phyloP scores from a whole-genome alignment of 495 filamentous ascomycete genomes.

The Pyronema omphalodes region DNA sequence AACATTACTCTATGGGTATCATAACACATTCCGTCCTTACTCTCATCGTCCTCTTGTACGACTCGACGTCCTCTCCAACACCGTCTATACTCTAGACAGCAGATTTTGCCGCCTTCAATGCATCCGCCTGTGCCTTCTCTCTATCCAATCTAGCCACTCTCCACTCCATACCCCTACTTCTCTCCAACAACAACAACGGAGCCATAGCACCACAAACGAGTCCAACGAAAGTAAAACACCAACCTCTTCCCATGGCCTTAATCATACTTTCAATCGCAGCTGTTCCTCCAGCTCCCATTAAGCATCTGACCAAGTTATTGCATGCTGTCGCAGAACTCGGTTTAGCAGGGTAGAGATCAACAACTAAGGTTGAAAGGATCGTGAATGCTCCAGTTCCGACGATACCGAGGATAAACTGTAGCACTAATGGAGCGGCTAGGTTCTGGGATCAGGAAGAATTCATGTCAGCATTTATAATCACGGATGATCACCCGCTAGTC shows the following conservation, averaged over 20 bases:
- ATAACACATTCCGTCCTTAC: too few relatives aligned
- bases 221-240: conserved; percentile 51
- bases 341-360: conserved; percentile 44
- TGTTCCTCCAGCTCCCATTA: conserved; percentile 47
- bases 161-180: conserved; percentile 1
- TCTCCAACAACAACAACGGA: conserved; percentile 31
- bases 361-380: conserved; percentile 35
- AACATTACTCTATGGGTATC: too few relatives aligned
- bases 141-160: not conserved
- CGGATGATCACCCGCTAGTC: too few relatives aligned
- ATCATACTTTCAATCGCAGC: conserved; percentile 50
- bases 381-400: conserved; percentile 37
- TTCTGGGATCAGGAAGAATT: conserved; percentile 4
- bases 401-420: conserved; percentile 38
- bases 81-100: too few relatives aligned
- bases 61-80: too few relatives aligned
- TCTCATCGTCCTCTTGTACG: too few relatives aligned
- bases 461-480: too few relatives aligned
- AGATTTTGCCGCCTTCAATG: too few relatives aligned
- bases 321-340: conserved; percentile 50
- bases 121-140: not conserved
- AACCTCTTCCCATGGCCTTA: conserved; percentile 43
- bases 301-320: conserved; percentile 49
- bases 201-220: conserved; percentile 34
- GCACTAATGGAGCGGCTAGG: conserved; percentile 34